Base-by-base conservation (phyloP, 257 asterid genomes). In the Orobanche coerulescens region DNA sequence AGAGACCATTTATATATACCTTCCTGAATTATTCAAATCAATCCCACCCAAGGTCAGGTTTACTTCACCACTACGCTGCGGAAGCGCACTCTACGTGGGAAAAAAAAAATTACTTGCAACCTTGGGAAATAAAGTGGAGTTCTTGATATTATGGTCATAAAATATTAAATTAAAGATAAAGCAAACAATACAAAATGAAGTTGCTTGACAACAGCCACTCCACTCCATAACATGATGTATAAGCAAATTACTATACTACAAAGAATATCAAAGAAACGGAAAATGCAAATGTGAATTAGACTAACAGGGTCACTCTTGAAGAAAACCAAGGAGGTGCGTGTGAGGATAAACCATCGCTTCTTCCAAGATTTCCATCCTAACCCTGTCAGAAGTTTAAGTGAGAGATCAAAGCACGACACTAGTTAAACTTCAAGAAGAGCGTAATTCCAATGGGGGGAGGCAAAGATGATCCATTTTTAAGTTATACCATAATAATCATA, bases 281-380 rank as follows among this genome's bases (percentile, higher is more conserved):
- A 60, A 68, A 10, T 19, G 25, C 54, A 73, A 28, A 57, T 31
- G 53, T 16, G 42, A 56, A 23, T 13, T 36, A 60, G 75, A 82
- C 95, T 86, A 64, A 90, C 97, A 58, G 97, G 95, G 61, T 90
- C 94, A 67, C 82, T 90, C 88, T 90, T 90, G 89, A 90, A 87
- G 79, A 87, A 86, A 59, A 90, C 95, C 88, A 90, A 76, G n/a
- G 97, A 90, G 67, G 95, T 84, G 26, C 97, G 94, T 18, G 97
- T 90, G 39, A 90, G 95, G 77, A 90, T 87, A 71, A 90, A 90
- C 97, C 95, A 90, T 12, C 97, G 84, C 73, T 82, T 90, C 80
- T 90, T 90, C 97, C 97, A 90, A 48, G 93, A 86, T 81, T 82
- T 90, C 97, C 97, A 86, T 47, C 97, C 95, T 74, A 90, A 72